These are phyloP conservation scores for Phialocephala sp. DNA, from an alignment of 2,329 filamentous ascomycete species.

Conservation along the genomic window DNA sequence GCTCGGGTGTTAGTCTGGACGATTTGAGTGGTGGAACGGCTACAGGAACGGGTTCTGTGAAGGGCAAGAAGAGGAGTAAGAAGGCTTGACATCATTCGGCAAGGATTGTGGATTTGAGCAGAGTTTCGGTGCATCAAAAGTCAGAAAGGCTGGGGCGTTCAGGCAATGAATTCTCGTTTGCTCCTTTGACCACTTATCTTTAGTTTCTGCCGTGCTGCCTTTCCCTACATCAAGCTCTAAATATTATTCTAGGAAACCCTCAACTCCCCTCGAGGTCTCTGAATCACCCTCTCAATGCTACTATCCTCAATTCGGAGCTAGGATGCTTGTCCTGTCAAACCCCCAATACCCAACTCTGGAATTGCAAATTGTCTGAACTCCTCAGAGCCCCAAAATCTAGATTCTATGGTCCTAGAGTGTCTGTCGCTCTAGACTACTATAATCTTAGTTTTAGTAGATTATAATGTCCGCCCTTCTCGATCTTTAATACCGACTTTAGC, in stretches of 20 bases:
- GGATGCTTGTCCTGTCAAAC: background rate
- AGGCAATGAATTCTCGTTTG: background rate
- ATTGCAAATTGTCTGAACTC: background rate
- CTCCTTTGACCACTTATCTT: background rate
- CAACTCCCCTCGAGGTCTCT: background rate
- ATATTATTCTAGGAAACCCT: too few species aligned
- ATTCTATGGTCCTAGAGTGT: background rate
- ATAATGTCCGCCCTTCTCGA: background rate
- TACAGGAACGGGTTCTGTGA: constrained; percentile 26
- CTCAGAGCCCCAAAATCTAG: background rate
- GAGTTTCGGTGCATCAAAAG: constrained; percentile 9
- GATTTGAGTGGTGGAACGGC: constrained; percentile 16
- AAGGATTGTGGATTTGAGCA: background rate
- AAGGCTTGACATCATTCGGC: constrained; percentile 30
- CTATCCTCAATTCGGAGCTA: background rate
- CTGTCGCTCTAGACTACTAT: too few species aligned
- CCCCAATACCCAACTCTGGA: background rate
- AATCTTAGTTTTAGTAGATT: background rate
- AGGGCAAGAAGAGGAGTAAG: constrained; percentile 40
- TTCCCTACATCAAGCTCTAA: too few species aligned
- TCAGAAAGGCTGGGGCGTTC: constrained; percentile 16
- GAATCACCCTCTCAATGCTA: constrained; percentile 19
- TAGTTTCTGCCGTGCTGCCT: background rate
- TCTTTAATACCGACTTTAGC: background rate
- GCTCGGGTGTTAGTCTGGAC: constrained; percentile 31